Evolutionary conservation across 2,329 filamentous ascomycete genomes (phyloP), one percentile per base, ranked within the genome.

Genomic region (Diaporthe longicolla): DNA sequence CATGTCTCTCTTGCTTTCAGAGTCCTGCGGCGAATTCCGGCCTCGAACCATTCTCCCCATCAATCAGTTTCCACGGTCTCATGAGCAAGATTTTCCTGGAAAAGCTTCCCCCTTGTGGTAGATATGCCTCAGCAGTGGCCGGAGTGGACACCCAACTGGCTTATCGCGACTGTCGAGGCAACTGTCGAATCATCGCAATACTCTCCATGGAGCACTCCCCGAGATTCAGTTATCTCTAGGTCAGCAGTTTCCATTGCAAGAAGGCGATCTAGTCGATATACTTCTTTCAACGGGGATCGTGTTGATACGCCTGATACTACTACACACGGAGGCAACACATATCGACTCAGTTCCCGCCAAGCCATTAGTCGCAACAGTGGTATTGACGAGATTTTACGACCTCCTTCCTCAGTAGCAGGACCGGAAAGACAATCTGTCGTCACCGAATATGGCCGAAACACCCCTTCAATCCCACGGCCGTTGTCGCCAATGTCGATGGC

Each of bases 161-260:
- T 52, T 9, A 52, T 52, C 11, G 50, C 50, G n/a, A 52, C 50
- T 52, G 50, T 52, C 5, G 50, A 52, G 50, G 50, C 50, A 9
- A 52, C 50, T 4, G 50, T 52, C n/a, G 50, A 52, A 52, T 52
- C 50, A 13, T 52, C 50, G n/a, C 50, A 52, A 24, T 52, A 52
- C n/a, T 52, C 50, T 24, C 50, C 50, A n/a, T 52, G 50, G 50
- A 52, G 50, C n/a, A 52, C 50, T 26, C 50, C 50, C 10, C 50
- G 50, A 24, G 50, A 52, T 24, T 52, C 50, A 4, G 50, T 52
- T n/a, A 11, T 52, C n/a, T 26, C 50, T 13, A 52, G 50, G 24
- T 52, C 50, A 10, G 50, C n/a, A 13, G 50, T n/a, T 7, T 52
- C 50, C 4, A n/a, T 24, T 26, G 50, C 50, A 26, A 52, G 50